phyloP scores from a whole-genome alignment of 345 rosid genomes.

The Ceriops decandra region DNA sequence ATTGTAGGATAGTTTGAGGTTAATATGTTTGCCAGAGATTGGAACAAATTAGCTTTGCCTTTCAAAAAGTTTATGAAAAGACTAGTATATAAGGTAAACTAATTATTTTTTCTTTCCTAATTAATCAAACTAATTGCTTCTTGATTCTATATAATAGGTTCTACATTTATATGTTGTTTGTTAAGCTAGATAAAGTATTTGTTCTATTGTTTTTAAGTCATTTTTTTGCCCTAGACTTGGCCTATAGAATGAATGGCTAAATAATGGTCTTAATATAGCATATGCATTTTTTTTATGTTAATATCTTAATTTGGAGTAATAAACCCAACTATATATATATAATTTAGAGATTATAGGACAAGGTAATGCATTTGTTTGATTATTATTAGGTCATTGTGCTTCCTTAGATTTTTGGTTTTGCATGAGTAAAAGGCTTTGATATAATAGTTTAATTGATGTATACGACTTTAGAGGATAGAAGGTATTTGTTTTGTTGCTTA shows the following conservation, averaged over 20 bases:
- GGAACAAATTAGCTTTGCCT: not conserved
- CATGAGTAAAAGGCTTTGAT: not conserved
- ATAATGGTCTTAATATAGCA: too few species aligned
- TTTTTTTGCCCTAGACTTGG: not conserved
- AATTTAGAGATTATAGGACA: too few species aligned
- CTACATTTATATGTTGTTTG: not conserved
- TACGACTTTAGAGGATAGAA: not conserved
- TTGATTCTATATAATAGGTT: not conserved
- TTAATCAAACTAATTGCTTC: not conserved
- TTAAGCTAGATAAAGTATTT: not conserved
- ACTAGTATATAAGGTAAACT: not conserved
- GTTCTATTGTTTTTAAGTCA: not conserved
- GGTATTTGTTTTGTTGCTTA: not conserved
- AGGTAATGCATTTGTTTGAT: too few species aligned
- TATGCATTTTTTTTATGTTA: too few species aligned
- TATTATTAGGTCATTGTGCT: not conserved
- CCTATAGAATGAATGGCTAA: too few species aligned
- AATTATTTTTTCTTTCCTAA: not conserved
- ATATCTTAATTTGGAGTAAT: too few species aligned
- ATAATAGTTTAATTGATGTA: constrained; percentile 1
- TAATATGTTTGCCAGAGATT: not conserved
- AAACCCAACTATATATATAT: too few species aligned
- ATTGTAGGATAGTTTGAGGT: constrained; percentile 9
- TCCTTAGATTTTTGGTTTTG: not conserved
- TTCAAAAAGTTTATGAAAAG: not conserved